Conservation (phyloP, 768 basidiomycete genomes). For the Boletellus ananas region DNA sequence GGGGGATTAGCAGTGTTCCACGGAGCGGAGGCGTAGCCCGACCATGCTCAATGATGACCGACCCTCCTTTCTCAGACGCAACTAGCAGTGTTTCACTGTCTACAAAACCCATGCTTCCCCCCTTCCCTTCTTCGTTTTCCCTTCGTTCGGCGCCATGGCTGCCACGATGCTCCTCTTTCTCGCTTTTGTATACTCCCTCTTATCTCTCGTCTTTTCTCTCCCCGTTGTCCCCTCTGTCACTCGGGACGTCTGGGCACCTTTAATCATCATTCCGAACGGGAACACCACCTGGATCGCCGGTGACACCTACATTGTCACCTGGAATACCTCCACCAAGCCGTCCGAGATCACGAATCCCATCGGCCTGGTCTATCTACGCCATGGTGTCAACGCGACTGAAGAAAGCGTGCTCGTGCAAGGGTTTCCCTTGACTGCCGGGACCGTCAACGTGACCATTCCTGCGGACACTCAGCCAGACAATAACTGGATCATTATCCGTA, state of each 20-base stretch:
- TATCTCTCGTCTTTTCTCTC: constrained; percentile 27
- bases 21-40: neutral
- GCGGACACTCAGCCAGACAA: constrained; percentile 30
- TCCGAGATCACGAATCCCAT: constrained; percentile 44
- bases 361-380: constrained; percentile 42
- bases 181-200: constrained; percentile 11
- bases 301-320: constrained; percentile 39
- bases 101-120: constrained; percentile 12
- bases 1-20: neutral
- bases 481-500: constrained; percentile 44
- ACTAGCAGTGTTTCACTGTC: neutral
- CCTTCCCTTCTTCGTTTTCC: neutral
- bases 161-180: constrained; percentile 19
- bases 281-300: constrained; percentile 42
- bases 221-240: constrained; percentile 18
- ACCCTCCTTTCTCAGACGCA: neutral
- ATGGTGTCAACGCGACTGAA: constrained; percentile 23
- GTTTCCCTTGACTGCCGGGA: constrained; percentile 36
- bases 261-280: constrained; percentile 36
- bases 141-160: constrained; percentile 6
- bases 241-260: constrained; percentile 50
- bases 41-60: neutral
- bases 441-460: constrained; percentile 39
- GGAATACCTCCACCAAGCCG: constrained; percentile 43
- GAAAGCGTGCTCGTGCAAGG: constrained; percentile 34